A percentile compares a stretch with the other conserved stretches of the same genome.
Conservation (phyloP, 108 stramenopile species). For the Asterionellopsis glacialis region DNA sequence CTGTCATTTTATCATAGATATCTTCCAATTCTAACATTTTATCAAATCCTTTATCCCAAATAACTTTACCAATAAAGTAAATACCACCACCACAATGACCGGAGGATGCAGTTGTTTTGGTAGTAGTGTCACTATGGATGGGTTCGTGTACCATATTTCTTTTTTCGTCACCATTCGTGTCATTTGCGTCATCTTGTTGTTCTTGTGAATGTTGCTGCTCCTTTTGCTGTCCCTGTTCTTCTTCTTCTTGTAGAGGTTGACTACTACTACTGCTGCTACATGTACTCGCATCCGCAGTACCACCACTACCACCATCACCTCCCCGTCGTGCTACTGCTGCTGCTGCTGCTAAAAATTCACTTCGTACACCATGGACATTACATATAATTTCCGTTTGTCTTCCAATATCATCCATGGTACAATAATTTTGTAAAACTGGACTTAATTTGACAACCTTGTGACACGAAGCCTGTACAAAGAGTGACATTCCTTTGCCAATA, state of each 20-base stretch:
- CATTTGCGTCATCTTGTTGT: slow-evolving; percentile 5
- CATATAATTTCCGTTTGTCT: slow-evolving; percentile 44
- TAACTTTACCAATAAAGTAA: slow-evolving; percentile 81
- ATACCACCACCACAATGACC: slow-evolving; percentile 12
- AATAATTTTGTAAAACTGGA: slow-evolving; percentile 52
- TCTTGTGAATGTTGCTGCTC: too few species aligned
- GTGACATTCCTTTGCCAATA: slow-evolving; percentile 21
- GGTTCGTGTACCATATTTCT: too few species aligned
- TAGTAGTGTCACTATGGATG: too few species aligned
- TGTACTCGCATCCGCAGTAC: too few species aligned
- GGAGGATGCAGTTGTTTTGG: too few species aligned
- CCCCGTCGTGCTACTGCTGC: slow-evolving; percentile 9
- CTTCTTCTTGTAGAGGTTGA: too few species aligned
- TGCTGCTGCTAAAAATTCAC: slow-evolving; percentile 41
- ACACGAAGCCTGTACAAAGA: slow-evolving; percentile 71
- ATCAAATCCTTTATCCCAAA: slow-evolving; percentile 69
- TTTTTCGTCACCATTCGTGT: too few species aligned
- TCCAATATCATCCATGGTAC: slow-evolving; percentile 16
- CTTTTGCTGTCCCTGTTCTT: too few species aligned
- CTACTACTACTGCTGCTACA: too few species aligned
- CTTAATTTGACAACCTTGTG: slow-evolving; percentile 69
- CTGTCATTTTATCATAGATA: slow-evolving; percentile 33
- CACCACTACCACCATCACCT: too few species aligned
- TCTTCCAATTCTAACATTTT: slow-evolving; percentile 53
- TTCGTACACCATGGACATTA: slow-evolving; percentile 85